Evolutionary conservation across 805 yeast species (phyloP), one percentile per base, ranked within the genome.

Genomic region (Lipomyces kockii): DNA sequence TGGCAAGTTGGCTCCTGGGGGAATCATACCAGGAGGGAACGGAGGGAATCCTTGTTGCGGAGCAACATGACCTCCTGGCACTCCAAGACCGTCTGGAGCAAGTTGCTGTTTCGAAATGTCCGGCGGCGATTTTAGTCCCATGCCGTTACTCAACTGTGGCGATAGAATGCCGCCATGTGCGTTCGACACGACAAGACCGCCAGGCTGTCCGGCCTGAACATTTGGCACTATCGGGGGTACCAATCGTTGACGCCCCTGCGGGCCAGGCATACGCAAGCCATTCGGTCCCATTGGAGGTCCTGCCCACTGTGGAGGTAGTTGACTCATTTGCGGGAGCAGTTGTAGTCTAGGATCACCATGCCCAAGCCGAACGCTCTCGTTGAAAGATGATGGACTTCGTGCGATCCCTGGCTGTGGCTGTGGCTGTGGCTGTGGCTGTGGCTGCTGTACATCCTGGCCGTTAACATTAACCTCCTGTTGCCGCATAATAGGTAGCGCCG

Each of bases 1-100:
- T 5, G 66, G 63, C 49, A 58, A 20, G 25, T 35, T 37, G 6
- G n/a, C 62, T 5, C 61, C 62, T 14, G 56, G 59, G 6, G 62
- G 62, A 27, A 60, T 17, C 35, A 52, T 49, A 25, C 60, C 60
- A 8, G 60, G 17, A 6, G 43, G 58, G 34, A 60, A 35, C 2
- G 34, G 56, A 22, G 62, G 59, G n/a, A 54, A 51, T 12, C 20
- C 56, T 27, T 25, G 27, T 11, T 27, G 62, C 12, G 37, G 62
- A 14, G 25, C 35, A 35, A 25, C 32, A 9, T 14, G 27, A n/a
- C 62, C 14, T 17, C 39, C 54, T 32, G 62, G 55, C 8, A 27
- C 55, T 25, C 55, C 34, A 25, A 52, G 55, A 7, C 55, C 55
- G 8, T 29, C 55, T 52, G 55, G 29, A 1, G 17, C 34, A n/a